Percentiles rank a stretch among this genome's conserved stretches.
phyloP scores from a whole-genome alignment of 257 asterid species.

The Fraxinus cuspidata region DNA sequence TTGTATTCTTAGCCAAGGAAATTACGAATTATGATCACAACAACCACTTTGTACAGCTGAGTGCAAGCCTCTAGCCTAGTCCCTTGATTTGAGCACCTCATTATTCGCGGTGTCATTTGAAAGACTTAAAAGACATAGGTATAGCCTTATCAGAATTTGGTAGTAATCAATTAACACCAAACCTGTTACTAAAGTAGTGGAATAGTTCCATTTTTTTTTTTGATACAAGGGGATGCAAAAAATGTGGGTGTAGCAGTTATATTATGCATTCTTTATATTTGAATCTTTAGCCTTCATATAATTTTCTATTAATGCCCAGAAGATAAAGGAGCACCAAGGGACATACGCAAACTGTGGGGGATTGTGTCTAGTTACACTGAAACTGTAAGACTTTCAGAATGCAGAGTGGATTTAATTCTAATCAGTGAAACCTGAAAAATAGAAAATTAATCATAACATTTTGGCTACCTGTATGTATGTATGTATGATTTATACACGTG shows the following conservation, averaged over 20 bases:
- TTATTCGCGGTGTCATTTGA: background rate
- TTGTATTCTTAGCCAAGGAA: background rate
- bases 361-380: background rate
- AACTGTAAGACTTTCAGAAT: background rate
- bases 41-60: background rate
- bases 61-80: background rate
- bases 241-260: constrained; percentile 7
- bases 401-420: background rate
- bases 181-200: background rate
- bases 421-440: background rate
- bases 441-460: constrained; percentile 4
- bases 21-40: background rate
- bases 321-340: background rate
- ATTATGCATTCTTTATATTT: background rate
- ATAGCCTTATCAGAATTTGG: background rate
- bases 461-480: constrained; percentile 10
- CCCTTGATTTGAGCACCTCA: background rate
- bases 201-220: background rate
- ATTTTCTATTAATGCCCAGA: background rate
- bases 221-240: background rate
- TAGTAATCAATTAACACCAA: background rate
- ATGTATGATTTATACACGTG: background rate
- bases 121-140: background rate
- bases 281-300: background rate
- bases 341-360: constrained; percentile 1